These are phyloP conservation scores for Entoloma clypeatum DNA, from an alignment of 1,284 basidiomycete genomes.

Conservation along the genomic window DNA sequence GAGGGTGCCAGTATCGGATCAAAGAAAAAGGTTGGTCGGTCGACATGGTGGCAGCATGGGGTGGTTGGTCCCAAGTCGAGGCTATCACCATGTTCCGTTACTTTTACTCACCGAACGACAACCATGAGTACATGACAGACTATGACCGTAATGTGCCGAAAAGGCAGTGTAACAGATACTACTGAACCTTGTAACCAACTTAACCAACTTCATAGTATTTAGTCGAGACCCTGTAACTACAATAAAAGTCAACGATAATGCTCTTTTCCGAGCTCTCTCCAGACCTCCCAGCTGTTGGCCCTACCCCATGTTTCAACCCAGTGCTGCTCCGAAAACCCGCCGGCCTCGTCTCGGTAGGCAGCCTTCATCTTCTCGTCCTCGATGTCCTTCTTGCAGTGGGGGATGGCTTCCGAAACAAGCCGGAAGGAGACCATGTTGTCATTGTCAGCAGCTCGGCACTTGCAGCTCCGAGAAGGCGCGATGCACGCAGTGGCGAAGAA, in stretches of 20 bases:
- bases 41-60: slow-evolving; percentile 22
- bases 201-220: too few relatives aligned
- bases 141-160: slow-evolving; percentile 6
- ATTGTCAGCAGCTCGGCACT: slow-evolving; percentile 1
- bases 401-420: slow-evolving; percentile 2
- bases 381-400: slow-evolving; percentile 5
- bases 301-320: slow-evolving; percentile 4
- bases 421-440: not conserved
- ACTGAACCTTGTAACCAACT: not conserved
- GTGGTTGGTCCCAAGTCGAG: slow-evolving; percentile 24
- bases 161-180: not conserved
- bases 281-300: slow-evolving; percentile 4
- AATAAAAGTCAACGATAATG: not conserved
- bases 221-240: too few relatives aligned
- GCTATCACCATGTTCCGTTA: slow-evolving; percentile 24
- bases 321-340: not conserved
- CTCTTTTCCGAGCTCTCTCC: slow-evolving; percentile 5
- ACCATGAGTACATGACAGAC: slow-evolving; percentile 20
- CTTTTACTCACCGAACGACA: slow-evolving; percentile 25
- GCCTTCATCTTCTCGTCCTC: slow-evolving; percentile 1
- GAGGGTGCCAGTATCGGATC: slow-evolving; percentile 22
- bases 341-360: not conserved
- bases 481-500: not conserved
- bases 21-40: slow-evolving; percentile 13
- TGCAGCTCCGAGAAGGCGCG: not conserved